Evolutionary conservation across 306 rosid genomes (phyloP), one percentile per base, ranked within the genome.

Genomic region (Chamaecrista fasciculata): DNA sequence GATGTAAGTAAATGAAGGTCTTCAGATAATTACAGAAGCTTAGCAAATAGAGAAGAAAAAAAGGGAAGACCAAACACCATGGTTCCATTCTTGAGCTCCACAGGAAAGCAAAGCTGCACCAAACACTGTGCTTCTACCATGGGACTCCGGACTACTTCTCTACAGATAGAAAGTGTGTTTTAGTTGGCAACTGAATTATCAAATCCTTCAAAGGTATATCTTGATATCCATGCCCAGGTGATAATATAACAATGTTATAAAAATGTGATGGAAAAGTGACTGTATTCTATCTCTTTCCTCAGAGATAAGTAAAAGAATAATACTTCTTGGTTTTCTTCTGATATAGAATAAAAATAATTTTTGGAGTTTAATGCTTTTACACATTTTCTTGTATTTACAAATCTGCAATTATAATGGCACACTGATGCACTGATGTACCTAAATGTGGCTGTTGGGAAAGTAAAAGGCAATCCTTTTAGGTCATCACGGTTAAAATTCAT

Each of bases 61-160:
- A 62, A 33, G 34, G 15, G 56, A 57, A 52, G 31, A 76, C 16
- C 48, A 71, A 87, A 48, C 48, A 93, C 97, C 98, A 88, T 77
- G 69, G 86, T 88, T 79, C 96, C 96, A 78, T 83, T 90, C 80
- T 80, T 86, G 80, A 93, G 85, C 83, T 85, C 90, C 64, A 90
- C 94, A 11, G 97, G 98, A 73, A 93, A 88, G 78, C 97, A 90
- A 67, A 93, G 74, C 85, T 88, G 97, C 76, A 93, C 98, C 19
- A 91, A 85, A 83, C 98, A 88, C 59, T 90, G 98, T 65, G 79
- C 98, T 88, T 93, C 97, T 72, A 93, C 98, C 98, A 93, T 93
- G 37, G 94, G 97, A 81, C 98, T 88, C 72, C 82, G 78, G 31
- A 93, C 98, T 69, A 84, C 85, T 81, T 90, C 96, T 81, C 98